Base-by-base conservation (phyloP, 352 stramenopile genomes). In the Globisporangium solare region DNA sequence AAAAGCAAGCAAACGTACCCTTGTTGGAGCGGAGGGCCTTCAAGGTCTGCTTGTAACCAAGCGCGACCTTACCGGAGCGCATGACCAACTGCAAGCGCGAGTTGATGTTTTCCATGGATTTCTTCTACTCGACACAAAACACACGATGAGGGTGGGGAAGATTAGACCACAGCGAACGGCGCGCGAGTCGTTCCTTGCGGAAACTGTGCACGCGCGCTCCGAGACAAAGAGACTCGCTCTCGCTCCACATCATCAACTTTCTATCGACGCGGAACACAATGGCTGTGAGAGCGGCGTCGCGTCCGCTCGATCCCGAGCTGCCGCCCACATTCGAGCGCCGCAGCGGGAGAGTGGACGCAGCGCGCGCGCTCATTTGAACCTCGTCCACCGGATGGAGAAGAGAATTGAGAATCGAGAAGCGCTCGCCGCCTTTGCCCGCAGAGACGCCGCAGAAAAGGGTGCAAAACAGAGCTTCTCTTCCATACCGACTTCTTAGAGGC, bases 21-120 rank as follows among this genome's bases (percentile, higher is more conserved):
- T 98, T 98, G 78, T 81, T 86, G 59, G 83, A 93, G 66, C 97
- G 96, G 41, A 99, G 86, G 66, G 80, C 83, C 92, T 99, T 99
- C 52, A 99, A 67, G 48, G 94, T 98, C 63, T 96, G 85, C 85
- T 99, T 99, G 95, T 99, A 99, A 56, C 97, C 97, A 61, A 99
- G 89, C 57, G 93, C 88, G 51, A 98, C 96, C 89, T 99, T 99
- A 67, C 97, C 97, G 39, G 92, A 99, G 74, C 98, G 98, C 94
- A 99, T 99, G 51, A 99, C 97, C 57, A 99, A 84, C 88, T 99
- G 97, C 58, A 99, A 84, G 57, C 96, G 94, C 67, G 94, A 98
- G 96, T 99, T 99, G 88, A 99, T 99, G 71, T 96, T 98, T 71
- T 99, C 97, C 66, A 94, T 89, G 64, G 83, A 91, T 88, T 99